Evolutionary conservation across 495 filamentous ascomycete genomes (phyloP), one percentile per base, ranked within the genome.

Genomic region (Penicillium canescens): DNA sequence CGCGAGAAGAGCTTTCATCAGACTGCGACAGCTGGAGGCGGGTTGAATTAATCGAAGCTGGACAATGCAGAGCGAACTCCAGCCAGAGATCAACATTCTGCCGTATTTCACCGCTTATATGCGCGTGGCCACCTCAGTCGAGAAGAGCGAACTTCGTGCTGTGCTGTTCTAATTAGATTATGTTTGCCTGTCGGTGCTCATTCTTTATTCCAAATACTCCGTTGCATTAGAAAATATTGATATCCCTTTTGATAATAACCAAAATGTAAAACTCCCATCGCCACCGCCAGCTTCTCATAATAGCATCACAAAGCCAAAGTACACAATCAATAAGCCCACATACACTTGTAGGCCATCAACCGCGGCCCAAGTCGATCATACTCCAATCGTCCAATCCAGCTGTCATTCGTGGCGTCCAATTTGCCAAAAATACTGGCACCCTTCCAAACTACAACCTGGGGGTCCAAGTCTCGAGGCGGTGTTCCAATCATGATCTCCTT

Each of bases 381-480:
- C 73, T 98, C 94, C 50, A 86, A 74, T 49, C 83, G 79, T 1
- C 87, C 86, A 57, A 98, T 91, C 94, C 94, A 98, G 69, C 86
- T 91, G 72, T 98, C 95, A 70, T 97, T 96, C 9, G 88, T 90
- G 26, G 78, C 74, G 54, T 71, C 81, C 65, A 98, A 74, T 73
- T 96, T 93, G n/a, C 90, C 92, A 78, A 97, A 98, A 24, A 98
- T 90, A 62, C 92, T 96, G 3, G 89, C 95, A 2, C 94, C 94
- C 79, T 98, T 98, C 94, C 94, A 98, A 6, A 88, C 87, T 28
- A 98, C 89, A 6, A 96, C 92, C 66, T 96, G 91, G 20, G 91
- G 89, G 67, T 98, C 94, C 65, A 98, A 82, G 61, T 98, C 94
- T 55, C 94, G 72, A 2, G 94, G 95, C 34, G 91, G 92, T 13